Percentiles rank a stretch among this genome's conserved stretches.
Evolutionary conservation across 75 land plant genomes (phyloP).

Genomic region (Pseudotsuga menziesii): DNA sequence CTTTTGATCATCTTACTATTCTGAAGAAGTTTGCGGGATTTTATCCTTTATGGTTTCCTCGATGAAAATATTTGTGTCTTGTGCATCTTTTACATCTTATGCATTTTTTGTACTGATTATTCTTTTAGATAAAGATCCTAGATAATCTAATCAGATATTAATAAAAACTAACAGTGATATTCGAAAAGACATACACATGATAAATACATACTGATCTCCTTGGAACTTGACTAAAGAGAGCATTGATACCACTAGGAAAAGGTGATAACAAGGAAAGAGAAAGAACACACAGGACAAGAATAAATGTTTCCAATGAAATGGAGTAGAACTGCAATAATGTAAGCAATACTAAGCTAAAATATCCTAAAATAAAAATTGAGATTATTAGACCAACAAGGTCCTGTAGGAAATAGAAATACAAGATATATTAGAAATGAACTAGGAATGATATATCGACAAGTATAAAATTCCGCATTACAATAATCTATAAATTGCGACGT

Average conservation of each 20-base stretch:
- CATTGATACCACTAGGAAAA: slow-evolving; percentile 95
- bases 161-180: too few relatives aligned
- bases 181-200: slow-evolving; percentile 92
- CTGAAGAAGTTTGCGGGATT: too few relatives aligned
- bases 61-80: too few relatives aligned
- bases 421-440: slow-evolving; percentile 12
- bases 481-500: neutral
- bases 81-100: too few relatives aligned
- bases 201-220: slow-evolving; percentile 84
- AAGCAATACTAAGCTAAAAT: slow-evolving; percentile 90
- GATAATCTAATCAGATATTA: too few relatives aligned
- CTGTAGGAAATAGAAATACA: slow-evolving; percentile 45
- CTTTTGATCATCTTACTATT: too few relatives aligned
- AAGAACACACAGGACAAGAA: slow-evolving; percentile 73
- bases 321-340: slow-evolving; percentile 92
- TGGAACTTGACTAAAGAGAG: slow-evolving; percentile 94
- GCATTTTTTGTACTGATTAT: too few relatives aligned
- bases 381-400: slow-evolving; percentile 95
- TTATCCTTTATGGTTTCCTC: too few relatives aligned
- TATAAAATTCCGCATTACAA: neutral
- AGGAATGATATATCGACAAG: neutral
- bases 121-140: too few relatives aligned
- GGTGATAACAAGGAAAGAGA: slow-evolving; percentile 85
- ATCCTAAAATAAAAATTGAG: slow-evolving; percentile 80
- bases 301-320: slow-evolving; percentile 63